phyloP scores from a whole-genome alignment of 2,329 filamentous ascomycete genomes.

The Geosmithia morbida region DNA sequence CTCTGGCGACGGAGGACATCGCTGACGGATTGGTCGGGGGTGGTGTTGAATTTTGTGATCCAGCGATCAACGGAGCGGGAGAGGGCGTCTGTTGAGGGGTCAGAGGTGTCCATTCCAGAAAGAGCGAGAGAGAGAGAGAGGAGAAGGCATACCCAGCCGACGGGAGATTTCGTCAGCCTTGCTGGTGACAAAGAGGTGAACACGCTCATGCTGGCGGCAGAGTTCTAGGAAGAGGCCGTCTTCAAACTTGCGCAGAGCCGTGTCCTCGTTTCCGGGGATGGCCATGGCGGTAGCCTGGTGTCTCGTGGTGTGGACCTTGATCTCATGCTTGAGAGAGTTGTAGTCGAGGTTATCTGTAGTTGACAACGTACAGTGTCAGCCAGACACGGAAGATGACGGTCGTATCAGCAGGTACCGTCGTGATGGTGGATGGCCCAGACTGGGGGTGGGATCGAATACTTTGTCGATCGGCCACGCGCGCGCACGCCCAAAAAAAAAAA shows the following conservation, averaged over 20 bases:
- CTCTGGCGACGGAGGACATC: slow-evolving; percentile 30
- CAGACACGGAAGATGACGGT: not conserved
- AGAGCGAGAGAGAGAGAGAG: not conserved
- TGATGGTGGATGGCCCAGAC: too few species aligned
- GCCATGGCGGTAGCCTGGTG: slow-evolving; percentile 55
- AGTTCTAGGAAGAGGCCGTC: slow-evolving; percentile 57
- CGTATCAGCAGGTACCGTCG: too few species aligned
- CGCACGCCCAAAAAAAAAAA: not conserved
- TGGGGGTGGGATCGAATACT: too few species aligned
- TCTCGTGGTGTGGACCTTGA: slow-evolving; percentile 64
- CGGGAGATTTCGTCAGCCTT: slow-evolving; percentile 67
- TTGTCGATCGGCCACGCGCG: too few species aligned
- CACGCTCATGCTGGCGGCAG: slow-evolving; percentile 60
- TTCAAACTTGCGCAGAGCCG: slow-evolving; percentile 48
- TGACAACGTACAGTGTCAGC: not conserved
- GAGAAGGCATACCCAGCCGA: slow-evolving; percentile 40
- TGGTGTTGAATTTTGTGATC: slow-evolving; percentile 25
- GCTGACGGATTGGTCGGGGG: slow-evolving; percentile 6
- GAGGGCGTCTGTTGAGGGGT: slow-evolving; percentile 26
- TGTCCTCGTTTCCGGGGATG: slow-evolving; percentile 57
- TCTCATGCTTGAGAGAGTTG: slow-evolving; percentile 71
- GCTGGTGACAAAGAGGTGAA: slow-evolving; percentile 64
- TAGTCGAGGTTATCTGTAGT: slow-evolving; percentile 70
- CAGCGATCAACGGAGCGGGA: slow-evolving; percentile 31
- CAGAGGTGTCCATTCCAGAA: not conserved